phyloP scores from a whole-genome alignment of 2,329 filamentous ascomycete species.

The Sclerotinia spermophila region DNA sequence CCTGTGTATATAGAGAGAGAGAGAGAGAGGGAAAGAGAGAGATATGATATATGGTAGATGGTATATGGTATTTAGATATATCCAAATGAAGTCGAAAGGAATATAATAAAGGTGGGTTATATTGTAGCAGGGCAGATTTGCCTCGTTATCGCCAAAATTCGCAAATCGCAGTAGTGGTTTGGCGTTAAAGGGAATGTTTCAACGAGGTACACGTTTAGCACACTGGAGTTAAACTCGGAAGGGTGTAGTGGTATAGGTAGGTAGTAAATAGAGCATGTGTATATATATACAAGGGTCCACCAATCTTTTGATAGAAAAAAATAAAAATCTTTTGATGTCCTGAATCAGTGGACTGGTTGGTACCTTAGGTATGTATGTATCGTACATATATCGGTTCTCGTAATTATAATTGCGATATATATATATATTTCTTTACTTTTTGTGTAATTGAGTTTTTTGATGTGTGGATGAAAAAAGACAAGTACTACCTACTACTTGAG shows the following conservation, averaged over 20 bases:
- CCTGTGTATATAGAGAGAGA: neutral
- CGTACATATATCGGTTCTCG: neutral
- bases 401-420: neutral
- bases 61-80: neutral
- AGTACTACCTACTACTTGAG: neutral
- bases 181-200: neutral
- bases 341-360: neutral
- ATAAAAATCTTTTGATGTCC: neutral
- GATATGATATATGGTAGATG: neutral
- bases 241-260: neutral
- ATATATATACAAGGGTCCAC: neutral
- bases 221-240: neutral
- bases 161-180: neutral
- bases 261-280: neutral
- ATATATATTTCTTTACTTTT: neutral
- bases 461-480: neutral
- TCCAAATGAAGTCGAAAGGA: neutral
- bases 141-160: slow-evolving; percentile 6
- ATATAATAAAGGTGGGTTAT: slow-evolving; percentile 1
- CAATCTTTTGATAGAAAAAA: neutral
- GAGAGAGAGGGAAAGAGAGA: neutral
- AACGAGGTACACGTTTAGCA: neutral
- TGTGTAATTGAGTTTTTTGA: neutral
- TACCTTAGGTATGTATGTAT: neutral
- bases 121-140: neutral